Conservation (phyloP, 2,329 filamentous ascomycete genomes). For the Pyrenochaeta sp. region DNA sequence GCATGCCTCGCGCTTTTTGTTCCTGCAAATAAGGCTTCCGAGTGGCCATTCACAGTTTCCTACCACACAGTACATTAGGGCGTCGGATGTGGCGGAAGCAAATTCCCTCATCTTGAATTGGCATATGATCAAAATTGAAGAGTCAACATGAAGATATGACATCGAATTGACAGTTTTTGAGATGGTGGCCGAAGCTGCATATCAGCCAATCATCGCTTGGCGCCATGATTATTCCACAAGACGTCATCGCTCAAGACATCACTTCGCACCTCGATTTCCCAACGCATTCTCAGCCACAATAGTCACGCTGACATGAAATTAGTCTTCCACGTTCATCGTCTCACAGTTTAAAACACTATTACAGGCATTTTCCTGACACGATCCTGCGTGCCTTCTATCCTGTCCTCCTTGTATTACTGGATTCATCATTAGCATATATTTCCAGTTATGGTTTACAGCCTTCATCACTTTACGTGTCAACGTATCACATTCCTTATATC, state of each 20-base stretch:
- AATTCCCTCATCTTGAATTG: too few relatives aligned
- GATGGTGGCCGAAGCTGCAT: too few relatives aligned
- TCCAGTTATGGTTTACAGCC: slow-evolving; percentile 29
- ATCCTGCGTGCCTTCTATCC: not conserved
- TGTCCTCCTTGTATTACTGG: not conserved
- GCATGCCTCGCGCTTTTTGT: too few relatives aligned
- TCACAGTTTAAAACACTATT: not conserved
- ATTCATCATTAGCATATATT: not conserved
- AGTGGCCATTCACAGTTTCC: too few relatives aligned
- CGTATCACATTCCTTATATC: slow-evolving; percentile 38
- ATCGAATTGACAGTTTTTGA: too few relatives aligned
- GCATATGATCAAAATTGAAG: too few relatives aligned
- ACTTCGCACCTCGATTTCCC: slow-evolving; percentile 3
- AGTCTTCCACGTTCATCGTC: not conserved
- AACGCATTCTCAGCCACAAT: slow-evolving; percentile 12
- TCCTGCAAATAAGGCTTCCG: too few relatives aligned
- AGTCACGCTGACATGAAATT: slow-evolving; percentile 8
- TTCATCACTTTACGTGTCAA: slow-evolving; percentile 31
- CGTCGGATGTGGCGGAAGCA: too few relatives aligned
- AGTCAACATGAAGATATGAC: too few relatives aligned
- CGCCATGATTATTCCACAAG: not conserved
- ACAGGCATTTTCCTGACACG: too few relatives aligned
- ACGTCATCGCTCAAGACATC: slow-evolving; percentile 25
- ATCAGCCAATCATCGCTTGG: not conserved
- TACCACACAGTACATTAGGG: too few relatives aligned